Evolutionary conservation across 2,329 filamentous ascomycete species (phyloP), one percentile per base, ranked within the genome.

Genomic region (Fonsecaea erecta): DNA sequence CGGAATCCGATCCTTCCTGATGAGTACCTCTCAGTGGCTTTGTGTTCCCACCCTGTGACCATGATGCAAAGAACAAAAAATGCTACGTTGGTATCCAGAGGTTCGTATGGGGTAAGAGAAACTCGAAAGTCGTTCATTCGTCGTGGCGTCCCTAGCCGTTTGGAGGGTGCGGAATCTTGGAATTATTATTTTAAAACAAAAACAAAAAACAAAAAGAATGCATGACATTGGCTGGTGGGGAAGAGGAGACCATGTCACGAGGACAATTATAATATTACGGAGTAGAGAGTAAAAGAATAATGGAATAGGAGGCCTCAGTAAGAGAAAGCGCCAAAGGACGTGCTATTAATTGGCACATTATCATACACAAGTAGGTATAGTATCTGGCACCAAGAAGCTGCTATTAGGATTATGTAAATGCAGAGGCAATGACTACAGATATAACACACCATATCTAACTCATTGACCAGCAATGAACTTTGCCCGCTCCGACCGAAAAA

Each of bases 41-140:
- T n/a, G 18, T 30, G 37, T 12, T 21, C 34, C 58, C 58, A 46
- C 58, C 58, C 52, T 60, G 58, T 60, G 58, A 60, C 48, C 3
- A 34, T 30, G 32, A 34, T 2, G 12, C 6, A 34, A 12, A 12
- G 32, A 34, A 34, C 2, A 34, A 34, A 11, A 11, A 53, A 60
- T 60, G 58, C 48, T 48, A 60, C 58, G 46, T 60, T 21, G n/a
- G 14, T 12, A 14, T 12, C 26, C 37, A n/a, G 4, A 11, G 32
- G 40, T 52, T 59, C n/a, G 56, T 2, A 60, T 60, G 34, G 57
- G 30, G 57, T 52, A 60, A 60, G 48, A 37, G 57, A 60, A 60
- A 60, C 12, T 30, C 28, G 3, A 30, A 6, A 35, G n/a, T 12
- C 12, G n/a, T 12, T 4, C 48, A 52, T 26, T 52, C 48, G 28